Evolutionary conservation across 495 filamentous ascomycete genomes (phyloP).

Genomic region (Tetracladium marchalianum): DNA sequence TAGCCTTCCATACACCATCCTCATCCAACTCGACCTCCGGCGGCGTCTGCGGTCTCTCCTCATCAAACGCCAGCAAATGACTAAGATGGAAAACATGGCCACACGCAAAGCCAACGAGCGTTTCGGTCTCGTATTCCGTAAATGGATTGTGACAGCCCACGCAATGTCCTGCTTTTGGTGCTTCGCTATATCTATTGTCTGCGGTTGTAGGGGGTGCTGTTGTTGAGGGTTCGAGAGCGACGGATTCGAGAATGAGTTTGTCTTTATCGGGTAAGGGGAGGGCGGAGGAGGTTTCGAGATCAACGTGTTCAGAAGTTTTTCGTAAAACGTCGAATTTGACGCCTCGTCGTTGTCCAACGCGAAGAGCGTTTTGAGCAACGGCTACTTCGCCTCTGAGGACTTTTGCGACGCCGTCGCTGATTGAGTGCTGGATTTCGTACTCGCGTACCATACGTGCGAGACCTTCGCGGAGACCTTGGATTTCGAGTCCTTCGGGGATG

Average conservation of each 20-base stretch:
- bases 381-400: constrained; percentile 84
- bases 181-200: not conserved
- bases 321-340: constrained; percentile 76
- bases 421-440: constrained; percentile 85
- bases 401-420: constrained; percentile 78
- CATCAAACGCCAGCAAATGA: constrained; percentile 53
- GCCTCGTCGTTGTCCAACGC: constrained; percentile 66
- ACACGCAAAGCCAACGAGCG: constrained; percentile 84
- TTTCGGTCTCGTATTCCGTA: constrained; percentile 53
- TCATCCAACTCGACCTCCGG: constrained; percentile 31
- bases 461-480: constrained; percentile 79
- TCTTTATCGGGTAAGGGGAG: constrained; percentile 8
- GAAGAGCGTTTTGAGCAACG: constrained; percentile 64
- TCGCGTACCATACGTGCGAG: constrained; percentile 80
- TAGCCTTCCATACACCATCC: constrained; percentile 29
- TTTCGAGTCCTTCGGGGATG: constrained; percentile 84
- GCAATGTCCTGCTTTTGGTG: constrained; percentile 41
- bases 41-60: constrained; percentile 27
- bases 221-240: constrained; percentile 3
- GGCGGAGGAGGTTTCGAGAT: constrained; percentile 24
- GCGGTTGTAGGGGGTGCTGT: constrained; percentile 5
- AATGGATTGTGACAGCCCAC: constrained; percentile 55
- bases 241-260: constrained; percentile 3
- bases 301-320: constrained; percentile 28
- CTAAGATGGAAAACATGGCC: constrained; percentile 84